These are phyloP conservation scores for Phlebiopsis flavidoalba DNA, from an alignment of 768 basidiomycete genomes.

Conservation along the genomic window DNA sequence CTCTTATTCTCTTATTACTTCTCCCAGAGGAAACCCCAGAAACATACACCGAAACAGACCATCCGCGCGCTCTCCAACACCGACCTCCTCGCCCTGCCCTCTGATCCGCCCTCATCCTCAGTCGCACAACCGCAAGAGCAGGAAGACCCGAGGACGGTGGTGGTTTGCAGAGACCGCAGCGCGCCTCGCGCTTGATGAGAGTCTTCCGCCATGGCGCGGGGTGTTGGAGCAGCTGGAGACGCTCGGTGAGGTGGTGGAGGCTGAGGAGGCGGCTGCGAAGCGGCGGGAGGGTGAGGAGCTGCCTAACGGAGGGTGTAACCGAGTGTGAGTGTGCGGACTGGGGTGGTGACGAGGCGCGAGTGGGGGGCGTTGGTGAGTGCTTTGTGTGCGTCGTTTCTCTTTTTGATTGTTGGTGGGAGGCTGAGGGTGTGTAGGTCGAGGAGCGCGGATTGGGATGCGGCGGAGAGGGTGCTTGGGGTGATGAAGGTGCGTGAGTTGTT, in stretches of 20 bases:
- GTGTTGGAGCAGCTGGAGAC: not conserved
- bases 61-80: slow-evolving; percentile 36
- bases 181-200: too few relatives aligned
- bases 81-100: slow-evolving; percentile 30
- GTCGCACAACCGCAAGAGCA: too few relatives aligned
- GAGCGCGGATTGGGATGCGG: slow-evolving; percentile 42
- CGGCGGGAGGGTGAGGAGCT: not conserved
- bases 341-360: not conserved
- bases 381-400: slow-evolving; percentile 12
- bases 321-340: not conserved
- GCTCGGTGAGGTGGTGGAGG: not conserved
- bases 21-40: not conserved
- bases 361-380: slow-evolving; percentile 9
- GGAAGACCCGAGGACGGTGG: too few relatives aligned
- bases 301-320: not conserved
- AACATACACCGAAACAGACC: slow-evolving; percentile 31
- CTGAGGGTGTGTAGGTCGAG: slow-evolving; percentile 34
- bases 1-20: not conserved
- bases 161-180: too few relatives aligned
- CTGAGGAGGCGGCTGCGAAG: not conserved
- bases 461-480: slow-evolving; percentile 45
- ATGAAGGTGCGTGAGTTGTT: slow-evolving; percentile 38
- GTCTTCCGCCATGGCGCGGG: slow-evolving; percentile 1
- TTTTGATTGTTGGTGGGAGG: not conserved
- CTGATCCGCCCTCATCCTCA: not conserved